Evolutionary conservation across 2,329 filamentous ascomycete species (phyloP), one percentile per base, ranked within the genome.

Genomic region (Alternaria rosae): DNA sequence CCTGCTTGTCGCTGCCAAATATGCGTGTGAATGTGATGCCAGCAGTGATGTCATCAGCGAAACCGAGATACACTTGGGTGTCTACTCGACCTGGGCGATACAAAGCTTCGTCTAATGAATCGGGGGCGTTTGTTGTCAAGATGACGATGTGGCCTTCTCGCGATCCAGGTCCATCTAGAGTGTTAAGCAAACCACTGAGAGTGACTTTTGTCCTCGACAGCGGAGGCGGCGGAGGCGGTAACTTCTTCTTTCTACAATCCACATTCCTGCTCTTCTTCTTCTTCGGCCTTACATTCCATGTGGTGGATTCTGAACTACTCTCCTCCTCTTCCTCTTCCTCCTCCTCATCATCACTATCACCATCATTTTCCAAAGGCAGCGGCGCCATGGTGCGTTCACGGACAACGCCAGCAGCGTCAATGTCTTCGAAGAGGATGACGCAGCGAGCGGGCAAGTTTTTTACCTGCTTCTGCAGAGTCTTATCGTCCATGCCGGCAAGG

Each of bases 121-220:
- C 56, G 5, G 48, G 20, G 17, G 13, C 35, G 17, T 59, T 59
- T n/a, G 56, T 47, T 15, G 48, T 54, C 25, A 59, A 5, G 21
- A 59, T 54, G 3, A 59, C 7, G 7, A 54, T 17, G 12, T 43
- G 56, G 6, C 56, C 48, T 45, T 59, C 56, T 3, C 12, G 23
- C 15, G 48, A 43, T 21, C 48, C 41, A 11, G 41, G 17, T 20
- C 56, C 41, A 43, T 59, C 48, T 20, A 54, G 26, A 11, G 28
- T 45, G 28, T 59, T 47, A 0, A 59, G 21, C 12, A 59, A 20
- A 12, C 38, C 28, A 11, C 32, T 54, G 7, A 62, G 60, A 47
- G 60, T 38, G 25, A 62, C 21, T 13, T 32, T 35, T 23, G 47
- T 50, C 28, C 47, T 50, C 15, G 17, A 50, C 13, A 28, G 28